A percentile compares a stretch with the other conserved stretches of the same genome.
These are phyloP conservation scores for Paspalum notatum DNA, from an alignment of 176 grass and related monocot genomes.

Conservation along the genomic window DNA sequence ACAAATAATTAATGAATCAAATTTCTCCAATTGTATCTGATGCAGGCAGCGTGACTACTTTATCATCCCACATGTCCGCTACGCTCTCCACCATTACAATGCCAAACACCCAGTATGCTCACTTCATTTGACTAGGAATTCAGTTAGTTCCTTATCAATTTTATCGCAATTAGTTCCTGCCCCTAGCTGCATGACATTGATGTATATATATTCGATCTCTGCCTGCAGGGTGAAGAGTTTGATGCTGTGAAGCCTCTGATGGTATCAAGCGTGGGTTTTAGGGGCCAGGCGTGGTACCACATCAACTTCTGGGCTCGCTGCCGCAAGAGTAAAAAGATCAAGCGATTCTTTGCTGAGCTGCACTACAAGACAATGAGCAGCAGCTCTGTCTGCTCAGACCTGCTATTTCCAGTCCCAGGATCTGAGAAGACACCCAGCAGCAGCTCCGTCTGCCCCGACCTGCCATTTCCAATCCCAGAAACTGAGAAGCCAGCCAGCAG, in stretches of 20 bases:
- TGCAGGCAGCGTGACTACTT: constrained; percentile 9
- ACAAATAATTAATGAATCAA: not conserved
- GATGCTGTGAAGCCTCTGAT: constrained; percentile 2
- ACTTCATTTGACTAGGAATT: not conserved
- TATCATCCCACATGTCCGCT: not conserved
- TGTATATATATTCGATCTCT: not conserved
- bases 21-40: not conserved
- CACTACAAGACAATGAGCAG: constrained; percentile 19
- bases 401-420: not conserved
- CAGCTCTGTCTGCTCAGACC: not conserved
- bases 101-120: not conserved
- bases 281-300: constrained; percentile 8
- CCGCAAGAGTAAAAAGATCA: not conserved
- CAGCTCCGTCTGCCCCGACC: not conserved
- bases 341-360: constrained; percentile 33
- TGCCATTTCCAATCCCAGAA: not conserved
- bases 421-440: not conserved
- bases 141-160: not conserved
- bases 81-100: constrained; percentile 33
- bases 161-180: not conserved
- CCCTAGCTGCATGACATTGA: not conserved
- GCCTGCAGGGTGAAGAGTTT: constrained; percentile 7
- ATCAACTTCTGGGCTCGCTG: constrained; percentile 23
- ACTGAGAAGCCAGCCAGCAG: not conserved
- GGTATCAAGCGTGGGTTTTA: not conserved